Percentiles rank a stretch among this genome's conserved stretches.
These are phyloP conservation scores for Candida cerambycidarum DNA, from an alignment of 805 yeast genomes.

Conservation along the genomic window DNA sequence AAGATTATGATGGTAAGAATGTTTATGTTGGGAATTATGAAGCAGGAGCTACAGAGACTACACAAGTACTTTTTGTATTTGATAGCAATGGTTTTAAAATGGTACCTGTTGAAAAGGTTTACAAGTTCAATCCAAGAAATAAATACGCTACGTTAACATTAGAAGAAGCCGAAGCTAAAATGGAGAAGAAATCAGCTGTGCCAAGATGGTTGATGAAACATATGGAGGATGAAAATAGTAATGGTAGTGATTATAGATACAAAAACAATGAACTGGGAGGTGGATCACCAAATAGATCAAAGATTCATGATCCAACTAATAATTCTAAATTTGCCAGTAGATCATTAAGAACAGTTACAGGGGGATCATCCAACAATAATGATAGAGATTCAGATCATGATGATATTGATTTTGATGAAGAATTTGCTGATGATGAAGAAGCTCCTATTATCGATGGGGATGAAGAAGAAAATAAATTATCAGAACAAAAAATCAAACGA, in stretches of 20 bases:
- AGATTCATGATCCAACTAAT: conserved; percentile 7
- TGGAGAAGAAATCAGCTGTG: conserved; percentile 74
- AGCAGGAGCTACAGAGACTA: conserved; percentile 83
- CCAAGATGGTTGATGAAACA: conserved; percentile 97
- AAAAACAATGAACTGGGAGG: conserved; percentile 21
- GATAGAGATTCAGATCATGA: conserved; percentile 78
- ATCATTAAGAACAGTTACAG: conserved; percentile 41
- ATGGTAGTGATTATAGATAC: conserved; percentile 48
- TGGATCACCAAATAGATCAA: conserved; percentile 10
- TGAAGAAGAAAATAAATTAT: conserved; percentile 90
- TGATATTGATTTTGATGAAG: conserved; percentile 93
- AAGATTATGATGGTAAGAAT: conserved; percentile 91
- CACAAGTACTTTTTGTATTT: conserved; percentile 74
- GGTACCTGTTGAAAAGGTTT: conserved; percentile 94
- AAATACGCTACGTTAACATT: conserved; percentile 89
- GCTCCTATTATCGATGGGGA: conserved; percentile 97
- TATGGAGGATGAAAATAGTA: conserved; percentile 58
- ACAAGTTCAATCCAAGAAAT: conserved; percentile 89
- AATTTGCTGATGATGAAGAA: conserved; percentile 97
- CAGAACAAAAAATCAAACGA: conserved; percentile 77
- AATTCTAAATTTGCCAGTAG: conserved; percentile 14
- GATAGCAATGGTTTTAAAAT: conserved; percentile 87
- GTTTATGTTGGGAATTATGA: conserved; percentile 96
- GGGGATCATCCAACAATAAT: conserved; percentile 38
- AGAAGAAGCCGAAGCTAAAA: conserved; percentile 94